Percentiles rank a stretch among this genome's conserved stretches.
Evolutionary conservation across 352 stramenopile species (phyloP).

Genomic region (Pythium coloratum): DNA sequence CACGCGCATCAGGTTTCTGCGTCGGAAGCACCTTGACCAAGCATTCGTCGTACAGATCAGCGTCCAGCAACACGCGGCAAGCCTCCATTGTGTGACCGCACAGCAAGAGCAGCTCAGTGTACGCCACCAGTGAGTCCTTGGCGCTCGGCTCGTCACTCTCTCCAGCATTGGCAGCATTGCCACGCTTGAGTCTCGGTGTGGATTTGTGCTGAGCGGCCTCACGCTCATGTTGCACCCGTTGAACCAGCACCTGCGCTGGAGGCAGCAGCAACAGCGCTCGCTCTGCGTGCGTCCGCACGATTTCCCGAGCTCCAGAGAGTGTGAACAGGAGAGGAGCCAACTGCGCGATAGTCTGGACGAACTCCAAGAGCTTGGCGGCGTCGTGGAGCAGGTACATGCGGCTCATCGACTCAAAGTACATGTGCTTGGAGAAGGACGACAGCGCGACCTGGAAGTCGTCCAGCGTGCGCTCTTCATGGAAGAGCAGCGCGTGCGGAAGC

Average conservation of each 20-base stretch:
- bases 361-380: conserved; percentile 49
- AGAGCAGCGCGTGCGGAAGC: conserved; percentile 69
- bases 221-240: conserved; percentile 26
- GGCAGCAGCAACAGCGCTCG: conserved; percentile 67
- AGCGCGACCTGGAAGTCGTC: conserved; percentile 67
- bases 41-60: conserved; percentile 64
- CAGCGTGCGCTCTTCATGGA: conserved; percentile 76
- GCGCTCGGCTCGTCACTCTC: conserved; percentile 3
- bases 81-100: conserved; percentile 58
- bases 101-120: conserved; percentile 55
- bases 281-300: conserved; percentile 62
- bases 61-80: conserved; percentile 55
- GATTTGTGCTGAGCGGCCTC: neutral
- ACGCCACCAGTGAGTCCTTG: conserved; percentile 52
- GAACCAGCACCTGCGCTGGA: conserved; percentile 46
- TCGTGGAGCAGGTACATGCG: conserved; percentile 79
- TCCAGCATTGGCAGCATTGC: neutral
- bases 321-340: conserved; percentile 72
- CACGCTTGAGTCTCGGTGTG: neutral
- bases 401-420: conserved; percentile 86
- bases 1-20: neutral
- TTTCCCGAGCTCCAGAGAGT: conserved; percentile 40
- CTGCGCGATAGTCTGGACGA: conserved; percentile 57
- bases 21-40: conserved; percentile 35
- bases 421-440: conserved; percentile 83